Base-by-base conservation (phyloP, 306 rosid species). In the Gleditsia sinensis region DNA sequence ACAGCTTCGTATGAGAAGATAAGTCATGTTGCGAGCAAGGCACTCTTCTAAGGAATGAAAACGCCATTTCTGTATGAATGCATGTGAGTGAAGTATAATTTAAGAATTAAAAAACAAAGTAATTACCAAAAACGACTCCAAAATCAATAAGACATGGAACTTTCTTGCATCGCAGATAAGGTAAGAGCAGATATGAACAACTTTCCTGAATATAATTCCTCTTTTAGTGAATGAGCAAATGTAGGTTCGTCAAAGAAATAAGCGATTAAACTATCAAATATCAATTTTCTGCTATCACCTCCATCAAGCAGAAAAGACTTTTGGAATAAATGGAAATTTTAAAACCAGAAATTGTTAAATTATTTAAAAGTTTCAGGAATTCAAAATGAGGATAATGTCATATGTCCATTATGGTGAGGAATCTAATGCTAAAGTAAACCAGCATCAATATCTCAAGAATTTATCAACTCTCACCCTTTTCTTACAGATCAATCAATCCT, bases 21-120 rank as follows among this genome's bases (percentile, higher is more conserved):
- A 54, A 19, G 42, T 36, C 53, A 58, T 17, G 57, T 25, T 36
- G 57, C 75, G 56, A 64, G 69, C 25, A 24, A 11, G 71, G 30
- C 30, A 13, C 25, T 27, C 34, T 45, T 46, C 36, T n/a, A 8
- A 34, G 51, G 51, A 9, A 30, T 23, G 20, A 37, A 20, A 42
- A 53, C 54, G 48, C 32, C 33, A 40, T 14, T 61, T 28, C 40
- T 40, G 32, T 17, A 39, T 16, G 56, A 27, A n/a, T 28, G 59
- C 10, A 67, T 48, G 28, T 57, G 20, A 17, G 20, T 11, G n/a
- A 49, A 67, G 24, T 17, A 7, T 8, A 19, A 23, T 37, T 33
- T 39, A 64, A 66, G 30, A 27, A 20, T 25, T 3, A 43, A 24
- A 54, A 24, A 42, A 34, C 17, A 42, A 21, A 7, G 27, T 13